Evolutionary conservation across 148 eudicot species (phyloP).

Genomic region (Arbutus unedo): DNA sequence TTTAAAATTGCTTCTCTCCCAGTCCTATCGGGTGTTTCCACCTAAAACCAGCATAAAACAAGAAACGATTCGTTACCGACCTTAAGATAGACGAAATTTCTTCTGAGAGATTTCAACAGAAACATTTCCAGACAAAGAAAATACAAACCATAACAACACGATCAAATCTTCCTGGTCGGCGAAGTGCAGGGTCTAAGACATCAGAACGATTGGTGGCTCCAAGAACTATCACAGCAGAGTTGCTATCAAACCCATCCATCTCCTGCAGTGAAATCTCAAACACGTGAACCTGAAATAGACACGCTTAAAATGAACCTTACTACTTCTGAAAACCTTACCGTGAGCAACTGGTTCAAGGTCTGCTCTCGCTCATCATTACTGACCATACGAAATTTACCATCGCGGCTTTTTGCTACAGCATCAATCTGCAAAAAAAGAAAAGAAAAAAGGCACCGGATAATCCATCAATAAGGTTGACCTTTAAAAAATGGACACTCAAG

Average conservation of each 20-base stretch:
- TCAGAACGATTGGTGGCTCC: slow-evolving; percentile 97
- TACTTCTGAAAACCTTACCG: slow-evolving; percentile 39
- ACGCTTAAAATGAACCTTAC: slow-evolving; percentile 2
- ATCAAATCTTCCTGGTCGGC: slow-evolving; percentile 96
- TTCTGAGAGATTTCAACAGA: not conserved
- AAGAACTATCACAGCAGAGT: slow-evolving; percentile 92
- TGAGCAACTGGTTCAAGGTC: slow-evolving; percentile 88
- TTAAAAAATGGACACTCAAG: not conserved
- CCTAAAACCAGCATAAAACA: slow-evolving; percentile 38
- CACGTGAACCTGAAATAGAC: slow-evolving; percentile 11
- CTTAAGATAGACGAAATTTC: not conserved
- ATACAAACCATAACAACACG: slow-evolving; percentile 75
- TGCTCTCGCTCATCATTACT: slow-evolving; percentile 99
- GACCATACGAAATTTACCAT: slow-evolving; percentile 80
- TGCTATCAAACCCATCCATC: slow-evolving; percentile 99
- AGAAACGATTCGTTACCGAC: slow-evolving; percentile 20
- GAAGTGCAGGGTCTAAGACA: slow-evolving; percentile 95
- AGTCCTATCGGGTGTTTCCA: slow-evolving; percentile 86
- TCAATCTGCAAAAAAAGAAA: slow-evolving; percentile 62
- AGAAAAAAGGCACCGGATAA: slow-evolving; percentile 13
- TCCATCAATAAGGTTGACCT: slow-evolving; percentile 1
- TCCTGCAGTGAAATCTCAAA: slow-evolving; percentile 53
- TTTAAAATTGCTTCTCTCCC: slow-evolving; percentile 91
- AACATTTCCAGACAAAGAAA: not conserved
- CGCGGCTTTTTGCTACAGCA: slow-evolving; percentile 98